Evolutionary conservation across 2,329 filamentous ascomycete genomes (phyloP).

Genomic region (Fusarium bactridioides): DNA sequence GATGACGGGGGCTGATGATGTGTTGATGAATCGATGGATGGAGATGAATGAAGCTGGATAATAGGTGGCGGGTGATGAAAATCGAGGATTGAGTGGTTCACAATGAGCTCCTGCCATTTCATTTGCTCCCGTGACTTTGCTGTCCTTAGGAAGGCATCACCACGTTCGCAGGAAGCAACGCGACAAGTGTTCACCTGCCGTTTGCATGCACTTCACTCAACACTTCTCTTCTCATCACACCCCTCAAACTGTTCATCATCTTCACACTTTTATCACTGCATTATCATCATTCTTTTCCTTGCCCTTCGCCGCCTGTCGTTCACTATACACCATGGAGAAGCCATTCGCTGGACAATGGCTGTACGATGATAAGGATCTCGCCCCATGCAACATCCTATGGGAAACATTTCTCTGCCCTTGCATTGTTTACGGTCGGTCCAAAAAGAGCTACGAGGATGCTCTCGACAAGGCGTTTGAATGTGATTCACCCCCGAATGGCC

Average conservation of each 20-base stretch:
- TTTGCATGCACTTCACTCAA: not conserved
- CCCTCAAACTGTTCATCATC: not conserved
- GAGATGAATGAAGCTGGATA: not conserved
- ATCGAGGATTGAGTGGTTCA: not conserved
- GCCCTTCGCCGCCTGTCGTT: not conserved
- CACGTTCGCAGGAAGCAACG: not conserved
- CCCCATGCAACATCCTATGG: not conserved
- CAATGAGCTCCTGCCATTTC: not conserved
- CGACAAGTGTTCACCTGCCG: not conserved
- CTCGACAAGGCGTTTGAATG: not conserved
- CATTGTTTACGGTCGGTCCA: not conserved
- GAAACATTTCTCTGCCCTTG: not conserved
- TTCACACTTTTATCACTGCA: not conserved
- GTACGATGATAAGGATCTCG: not conserved
- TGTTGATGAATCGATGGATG: not conserved
- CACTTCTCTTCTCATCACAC: not conserved
- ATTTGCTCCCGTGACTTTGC: not conserved
- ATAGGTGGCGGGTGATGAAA: too few relatives aligned
- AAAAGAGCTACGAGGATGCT: not conserved
- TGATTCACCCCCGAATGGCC: not conserved
- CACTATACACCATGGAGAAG: not conserved
- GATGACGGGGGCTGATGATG: not conserved
- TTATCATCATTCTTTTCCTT: slow-evolving; percentile 1
- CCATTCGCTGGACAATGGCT: not conserved
- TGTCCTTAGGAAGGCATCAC: not conserved